Evolutionary conservation across 306 rosid species (phyloP).

Genomic region (Lupinus albus): DNA sequence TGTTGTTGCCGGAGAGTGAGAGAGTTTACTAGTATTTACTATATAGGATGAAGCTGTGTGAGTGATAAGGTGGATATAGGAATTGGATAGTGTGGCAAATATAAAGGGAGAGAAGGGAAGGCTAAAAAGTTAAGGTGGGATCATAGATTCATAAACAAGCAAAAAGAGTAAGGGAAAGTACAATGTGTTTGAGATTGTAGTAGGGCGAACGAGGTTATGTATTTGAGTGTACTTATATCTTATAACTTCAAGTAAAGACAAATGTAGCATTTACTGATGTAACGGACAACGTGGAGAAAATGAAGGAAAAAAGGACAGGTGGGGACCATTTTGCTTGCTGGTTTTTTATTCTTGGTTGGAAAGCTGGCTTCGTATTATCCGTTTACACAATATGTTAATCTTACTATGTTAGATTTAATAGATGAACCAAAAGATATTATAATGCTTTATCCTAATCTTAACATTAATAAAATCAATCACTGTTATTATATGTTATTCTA

Average conservation of each 20-base stretch:
- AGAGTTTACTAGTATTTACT: not conserved
- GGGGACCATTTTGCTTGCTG: not conserved
- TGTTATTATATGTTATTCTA: too few species aligned
- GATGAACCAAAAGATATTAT: too few species aligned
- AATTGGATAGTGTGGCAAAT: not conserved
- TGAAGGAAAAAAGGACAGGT: not conserved
- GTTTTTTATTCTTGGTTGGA: not conserved
- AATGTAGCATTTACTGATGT: not conserved
- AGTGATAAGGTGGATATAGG: not conserved
- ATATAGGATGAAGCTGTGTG: not conserved
- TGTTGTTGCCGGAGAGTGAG: constrained; percentile 32
- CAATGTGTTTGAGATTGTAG: not conserved
- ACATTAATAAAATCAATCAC: too few species aligned
- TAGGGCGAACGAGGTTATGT: not conserved
- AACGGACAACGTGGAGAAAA: not conserved
- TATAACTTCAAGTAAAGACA: not conserved
- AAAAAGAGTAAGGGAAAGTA: not conserved
- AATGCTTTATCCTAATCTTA: too few species aligned
- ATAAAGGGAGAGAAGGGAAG: not conserved
- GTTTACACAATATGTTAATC: too few species aligned
- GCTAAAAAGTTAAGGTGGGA: not conserved
- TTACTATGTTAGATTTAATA: too few species aligned
- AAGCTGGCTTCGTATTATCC: not conserved
- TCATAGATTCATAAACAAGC: not conserved
- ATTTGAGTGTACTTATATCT: too few species aligned